These are phyloP conservation scores for Termitomyces sp. DNA, from an alignment of 768 basidiomycete genomes.

Conservation along the genomic window DNA sequence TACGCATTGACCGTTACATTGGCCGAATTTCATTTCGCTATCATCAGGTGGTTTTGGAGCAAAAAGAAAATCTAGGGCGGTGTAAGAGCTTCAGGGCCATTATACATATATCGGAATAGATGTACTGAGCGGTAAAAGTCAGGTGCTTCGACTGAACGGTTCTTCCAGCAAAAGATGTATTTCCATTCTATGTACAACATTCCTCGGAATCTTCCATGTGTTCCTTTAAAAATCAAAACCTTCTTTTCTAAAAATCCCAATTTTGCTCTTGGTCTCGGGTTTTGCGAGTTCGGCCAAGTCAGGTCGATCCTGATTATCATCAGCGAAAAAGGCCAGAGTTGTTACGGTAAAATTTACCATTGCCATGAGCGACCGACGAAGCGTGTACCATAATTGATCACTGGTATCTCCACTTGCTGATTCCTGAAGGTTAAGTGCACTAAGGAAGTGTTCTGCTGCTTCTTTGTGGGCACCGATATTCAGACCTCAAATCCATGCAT, in stretches of 20 bases:
- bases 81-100: too few relatives aligned
- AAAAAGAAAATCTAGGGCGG: too few relatives aligned
- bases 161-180: background rate
- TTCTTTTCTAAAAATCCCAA: conserved; percentile 74
- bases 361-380: conserved; percentile 73
- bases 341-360: conserved; percentile 56
- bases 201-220: conserved; percentile 18
- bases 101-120: background rate
- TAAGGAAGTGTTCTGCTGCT: conserved; percentile 93
- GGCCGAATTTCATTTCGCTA: conserved; percentile 1
- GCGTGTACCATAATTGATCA: conserved; percentile 86
- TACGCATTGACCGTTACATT: background rate
- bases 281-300: conserved; percentile 81
- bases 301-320: conserved; percentile 56
- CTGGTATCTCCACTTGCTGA: conserved; percentile 67
- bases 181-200: background rate
- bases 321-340: conserved; percentile 1
- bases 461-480: conserved; percentile 96
- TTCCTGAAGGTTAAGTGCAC: conserved; percentile 79
- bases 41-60: background rate
- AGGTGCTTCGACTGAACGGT: background rate
- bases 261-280: conserved; percentile 53
- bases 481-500: conserved; percentile 52
- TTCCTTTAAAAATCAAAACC: conserved; percentile 80
- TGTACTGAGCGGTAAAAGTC: background rate